A percentile compares a stretch with the other conserved stretches of the same genome.
These are phyloP conservation scores for Sporothrix inflata DNA, from an alignment of 2,329 filamentous ascomycete species.

Conservation along the genomic window DNA sequence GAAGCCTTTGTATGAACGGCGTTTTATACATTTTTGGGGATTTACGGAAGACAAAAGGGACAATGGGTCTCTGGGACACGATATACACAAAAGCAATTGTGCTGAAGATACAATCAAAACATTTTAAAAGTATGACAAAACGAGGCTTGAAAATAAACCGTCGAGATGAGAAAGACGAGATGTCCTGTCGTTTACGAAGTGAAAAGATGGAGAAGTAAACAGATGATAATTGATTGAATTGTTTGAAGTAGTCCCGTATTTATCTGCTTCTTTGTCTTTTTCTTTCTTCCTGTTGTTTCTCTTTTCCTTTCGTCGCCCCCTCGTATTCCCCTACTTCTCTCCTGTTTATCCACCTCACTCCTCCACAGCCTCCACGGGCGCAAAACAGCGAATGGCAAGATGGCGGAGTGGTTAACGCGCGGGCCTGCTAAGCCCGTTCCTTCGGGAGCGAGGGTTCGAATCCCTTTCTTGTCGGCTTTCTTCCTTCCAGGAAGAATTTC, in stretches of 20 bases:
- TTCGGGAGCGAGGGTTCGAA: slow-evolving; percentile 18
- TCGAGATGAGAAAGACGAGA: too few species aligned
- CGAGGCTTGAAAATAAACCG: neutral
- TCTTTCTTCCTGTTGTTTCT: too few species aligned
- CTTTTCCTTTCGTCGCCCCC: too few species aligned
- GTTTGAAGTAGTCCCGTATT: too few species aligned
- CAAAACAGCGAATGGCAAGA: neutral
- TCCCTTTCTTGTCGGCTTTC: slow-evolving; percentile 17
- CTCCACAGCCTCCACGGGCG: slow-evolving; percentile 9
- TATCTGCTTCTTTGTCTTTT: too few species aligned
- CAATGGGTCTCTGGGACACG: neutral
- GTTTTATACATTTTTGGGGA: slow-evolving; percentile 1
- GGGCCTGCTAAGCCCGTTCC: slow-evolving; percentile 18
- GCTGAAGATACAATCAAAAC: slow-evolving; percentile 5
- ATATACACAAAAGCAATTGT: neutral
- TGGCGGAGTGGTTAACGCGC: slow-evolving; percentile 13
- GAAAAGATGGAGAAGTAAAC: too few species aligned
- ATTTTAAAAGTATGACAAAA: neutral
- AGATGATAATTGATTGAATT: too few species aligned
- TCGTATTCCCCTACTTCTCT: neutral
- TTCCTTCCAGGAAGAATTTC: neutral
- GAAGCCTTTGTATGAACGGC: slow-evolving; percentile 14
- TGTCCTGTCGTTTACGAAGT: too few species aligned
- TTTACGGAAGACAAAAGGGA: neutral
- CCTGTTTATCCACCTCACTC: neutral